Conservation (phyloP, 495 filamentous ascomycete species). For the Pseudoneurospora amorphoporcata region DNA sequence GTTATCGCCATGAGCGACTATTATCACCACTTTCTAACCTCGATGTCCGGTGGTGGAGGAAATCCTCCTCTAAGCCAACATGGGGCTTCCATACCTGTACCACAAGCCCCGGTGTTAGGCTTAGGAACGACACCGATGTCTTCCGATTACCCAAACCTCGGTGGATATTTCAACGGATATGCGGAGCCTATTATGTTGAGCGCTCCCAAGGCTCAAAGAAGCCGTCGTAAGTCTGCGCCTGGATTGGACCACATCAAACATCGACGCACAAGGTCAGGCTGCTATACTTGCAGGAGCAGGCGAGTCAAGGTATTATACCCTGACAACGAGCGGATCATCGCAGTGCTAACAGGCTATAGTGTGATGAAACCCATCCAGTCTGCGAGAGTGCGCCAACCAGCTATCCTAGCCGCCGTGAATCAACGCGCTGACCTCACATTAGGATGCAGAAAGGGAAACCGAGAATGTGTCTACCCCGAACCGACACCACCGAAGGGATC, state of each 20-base stretch:
- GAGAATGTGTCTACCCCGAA: constrained; percentile 77
- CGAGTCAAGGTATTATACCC: constrained; percentile 67
- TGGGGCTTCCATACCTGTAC: constrained; percentile 24
- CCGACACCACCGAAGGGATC: constrained; percentile 42
- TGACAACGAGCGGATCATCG: neutral
- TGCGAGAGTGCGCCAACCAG: constrained; percentile 60
- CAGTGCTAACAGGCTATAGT: constrained; percentile 37
- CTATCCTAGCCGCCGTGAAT: constrained; percentile 1
- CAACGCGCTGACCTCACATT: constrained; percentile 12
- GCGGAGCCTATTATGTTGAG: constrained; percentile 39
- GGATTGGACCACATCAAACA: constrained; percentile 80
- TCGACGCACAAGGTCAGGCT: constrained; percentile 84
- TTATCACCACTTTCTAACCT: constrained; percentile 38
- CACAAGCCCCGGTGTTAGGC: constrained; percentile 21
- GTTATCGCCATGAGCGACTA: constrained; percentile 35
- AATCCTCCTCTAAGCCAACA: constrained; percentile 24
- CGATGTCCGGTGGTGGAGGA: constrained; percentile 33
- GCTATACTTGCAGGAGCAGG: constrained; percentile 83
- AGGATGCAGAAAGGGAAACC: constrained; percentile 78
- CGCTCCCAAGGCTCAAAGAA: constrained; percentile 42
- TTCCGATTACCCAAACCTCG: constrained; percentile 33
- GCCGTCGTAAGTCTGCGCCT: constrained; percentile 45
- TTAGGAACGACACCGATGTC: constrained; percentile 23
- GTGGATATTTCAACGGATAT: constrained; percentile 34
- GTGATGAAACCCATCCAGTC: constrained; percentile 73